Evolutionary conservation across 306 rosid genomes (phyloP), one percentile per base, ranked within the genome.

Genomic region (Myrica gale): DNA sequence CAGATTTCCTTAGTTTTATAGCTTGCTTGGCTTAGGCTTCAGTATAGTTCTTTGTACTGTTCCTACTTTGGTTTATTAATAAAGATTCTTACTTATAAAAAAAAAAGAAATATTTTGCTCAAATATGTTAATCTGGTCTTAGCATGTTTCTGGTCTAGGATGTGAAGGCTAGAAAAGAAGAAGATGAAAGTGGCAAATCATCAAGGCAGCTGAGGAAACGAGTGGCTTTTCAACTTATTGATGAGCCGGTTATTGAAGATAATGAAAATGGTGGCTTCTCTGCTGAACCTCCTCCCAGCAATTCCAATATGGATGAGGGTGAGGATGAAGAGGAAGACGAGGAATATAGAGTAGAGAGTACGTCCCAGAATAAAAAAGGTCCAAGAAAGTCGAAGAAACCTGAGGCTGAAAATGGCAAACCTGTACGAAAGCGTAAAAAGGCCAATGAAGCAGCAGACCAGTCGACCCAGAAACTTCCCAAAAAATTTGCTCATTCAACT

Each of bases 401-500:
- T 79, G 81, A 44, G 53, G 53, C 84, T 74, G 96, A 85, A 82
- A 84, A 75, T 75, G 89, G 80, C 71, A 91, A 95, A 81, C 68
- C 83, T 6, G 73, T 80, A 74, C 78, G 32, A 58, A 95, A 85
- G 75, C 82, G 79, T 41, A 88, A 85, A 79, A 83, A 50, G 74
- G 76, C 74, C 57, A 80, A 80, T 56, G 84, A 73, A 78, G 89
- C 75, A 85, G 62, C 41, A 53, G 87, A 87, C 58, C 61, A 69
- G 47, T 58, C 65, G 21, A 53, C 76, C 5, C 68, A 81, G 80
- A 71, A 83, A 71, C 87, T 87, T 74, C 88, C 84, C 23, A 90
- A 90, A 80, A 95, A 82, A 81, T 90, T 95, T 76, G 61, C 93
- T 17, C 97, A 89, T 88, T 84, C 97, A 67, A 84, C 96, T 78